Evolutionary conservation across 2,329 filamentous ascomycete species (phyloP).

Genomic region (Emydomyces testavorans): DNA sequence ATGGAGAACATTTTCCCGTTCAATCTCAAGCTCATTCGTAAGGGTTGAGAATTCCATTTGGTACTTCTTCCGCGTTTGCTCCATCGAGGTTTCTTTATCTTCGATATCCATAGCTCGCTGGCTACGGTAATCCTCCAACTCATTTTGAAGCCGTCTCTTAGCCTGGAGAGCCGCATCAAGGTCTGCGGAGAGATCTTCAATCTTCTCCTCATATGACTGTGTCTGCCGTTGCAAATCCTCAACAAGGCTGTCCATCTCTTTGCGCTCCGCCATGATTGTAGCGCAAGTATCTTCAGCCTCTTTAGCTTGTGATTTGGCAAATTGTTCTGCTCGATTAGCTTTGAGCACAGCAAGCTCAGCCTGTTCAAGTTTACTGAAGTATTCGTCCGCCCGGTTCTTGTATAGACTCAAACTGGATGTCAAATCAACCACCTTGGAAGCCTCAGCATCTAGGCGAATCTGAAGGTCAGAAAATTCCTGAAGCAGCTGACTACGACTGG

Average conservation of each 20-base stretch:
- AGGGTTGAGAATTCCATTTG: conserved; percentile 82
- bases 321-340: conserved; percentile 81
- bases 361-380: conserved; percentile 93
- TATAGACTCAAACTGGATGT: conserved; percentile 75
- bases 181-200: conserved; percentile 86
- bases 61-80: conserved; percentile 96
- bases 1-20: conserved; percentile 80
- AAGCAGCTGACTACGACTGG: conserved; percentile 76
- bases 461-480: conserved; percentile 90
- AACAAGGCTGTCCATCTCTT: conserved; percentile 74
- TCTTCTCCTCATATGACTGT: conserved; percentile 76
- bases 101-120: conserved; percentile 93
- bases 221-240: conserved; percentile 85
- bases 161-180: conserved; percentile 73
- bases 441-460: conserved; percentile 80
- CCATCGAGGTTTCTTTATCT: conserved; percentile 89
- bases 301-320: conserved; percentile 76
- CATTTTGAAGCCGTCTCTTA: conserved; percentile 89
- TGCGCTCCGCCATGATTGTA: conserved; percentile 79
- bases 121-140: conserved; percentile 92
- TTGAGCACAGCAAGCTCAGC: conserved; percentile 93
- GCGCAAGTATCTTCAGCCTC: conserved; percentile 88
- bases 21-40: conserved; percentile 83
- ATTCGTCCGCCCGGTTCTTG: conserved; percentile 85
- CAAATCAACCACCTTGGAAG: conserved; percentile 72